These are phyloP conservation scores for Zymoseptoria passerinii DNA, from an alignment of 2,329 filamentous ascomycete species.

Conservation along the genomic window DNA sequence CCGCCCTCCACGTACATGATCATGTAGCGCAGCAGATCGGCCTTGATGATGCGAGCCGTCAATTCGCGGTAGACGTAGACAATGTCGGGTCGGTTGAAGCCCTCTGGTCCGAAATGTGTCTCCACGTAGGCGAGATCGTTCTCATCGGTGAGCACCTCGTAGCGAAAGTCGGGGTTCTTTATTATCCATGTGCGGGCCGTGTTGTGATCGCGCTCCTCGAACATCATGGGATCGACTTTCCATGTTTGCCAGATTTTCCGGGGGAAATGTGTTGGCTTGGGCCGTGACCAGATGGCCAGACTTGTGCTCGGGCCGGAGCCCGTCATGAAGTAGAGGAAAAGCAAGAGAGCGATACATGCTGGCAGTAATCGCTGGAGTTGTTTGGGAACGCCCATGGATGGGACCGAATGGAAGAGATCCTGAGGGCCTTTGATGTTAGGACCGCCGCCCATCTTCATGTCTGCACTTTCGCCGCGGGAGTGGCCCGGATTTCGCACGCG, in stretches of 20 bases:
- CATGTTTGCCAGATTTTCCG: slow-evolving; percentile 71
- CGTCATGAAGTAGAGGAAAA: slow-evolving; percentile 39
- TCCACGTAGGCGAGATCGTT: slow-evolving; percentile 62
- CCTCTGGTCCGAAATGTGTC: slow-evolving; percentile 55
- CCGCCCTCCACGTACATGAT: slow-evolving; percentile 60
- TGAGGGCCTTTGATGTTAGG: slow-evolving; percentile 3
- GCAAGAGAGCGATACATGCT: slow-evolving; percentile 39
- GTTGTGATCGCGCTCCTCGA: slow-evolving; percentile 55
- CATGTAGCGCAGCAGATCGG: slow-evolving; percentile 58
- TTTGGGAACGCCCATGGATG: slow-evolving; percentile 34
- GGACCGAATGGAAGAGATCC: slow-evolving; percentile 15
- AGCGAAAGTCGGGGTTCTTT: slow-evolving; percentile 59
- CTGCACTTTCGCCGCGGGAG: background rate
- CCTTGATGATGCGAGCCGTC: slow-evolving; percentile 57
- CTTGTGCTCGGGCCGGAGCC: slow-evolving; percentile 15
- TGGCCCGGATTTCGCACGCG: background rate
- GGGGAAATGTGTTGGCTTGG: slow-evolving; percentile 40
- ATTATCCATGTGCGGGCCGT: slow-evolving; percentile 56
- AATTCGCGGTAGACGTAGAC: slow-evolving; percentile 53
- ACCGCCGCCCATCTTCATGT: slow-evolving; percentile 3
- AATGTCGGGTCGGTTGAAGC: slow-evolving; percentile 59
- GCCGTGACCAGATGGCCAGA: slow-evolving; percentile 14
- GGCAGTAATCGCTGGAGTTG: slow-evolving; percentile 43
- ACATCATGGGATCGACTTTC: slow-evolving; percentile 60
- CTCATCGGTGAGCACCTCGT: slow-evolving; percentile 61